Evolutionary conservation across 2,329 filamentous ascomycete genomes (phyloP).

Genomic region (Colletotrichum spaethianum): DNA sequence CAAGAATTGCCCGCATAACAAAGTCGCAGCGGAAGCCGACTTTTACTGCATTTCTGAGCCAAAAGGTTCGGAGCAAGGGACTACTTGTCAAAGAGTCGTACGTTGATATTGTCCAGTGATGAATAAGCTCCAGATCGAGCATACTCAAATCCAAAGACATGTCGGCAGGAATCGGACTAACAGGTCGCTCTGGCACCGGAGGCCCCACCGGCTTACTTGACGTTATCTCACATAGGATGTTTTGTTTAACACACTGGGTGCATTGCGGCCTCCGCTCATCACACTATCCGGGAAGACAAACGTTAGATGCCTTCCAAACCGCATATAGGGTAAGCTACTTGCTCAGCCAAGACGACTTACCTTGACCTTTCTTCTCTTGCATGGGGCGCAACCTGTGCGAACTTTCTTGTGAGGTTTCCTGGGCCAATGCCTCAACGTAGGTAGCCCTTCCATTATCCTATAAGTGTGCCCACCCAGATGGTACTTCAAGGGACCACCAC

Average conservation of each 20-base stretch:
- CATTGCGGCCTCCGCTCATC: slow-evolving; percentile 56
- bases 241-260: slow-evolving; percentile 56
- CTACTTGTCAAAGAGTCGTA: slow-evolving; percentile 61
- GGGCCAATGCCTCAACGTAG: slow-evolving; percentile 3
- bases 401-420: slow-evolving; percentile 47
- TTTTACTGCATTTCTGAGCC: slow-evolving; percentile 61
- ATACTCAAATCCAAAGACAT: slow-evolving; percentile 49
- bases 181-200: neutral
- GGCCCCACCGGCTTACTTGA: neutral
- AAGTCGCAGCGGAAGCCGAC: slow-evolving; percentile 61
- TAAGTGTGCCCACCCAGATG: neutral
- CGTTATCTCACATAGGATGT: slow-evolving; percentile 53
- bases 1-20: slow-evolving; percentile 63
- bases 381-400: slow-evolving; percentile 54
- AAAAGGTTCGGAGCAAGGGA: slow-evolving; percentile 58
- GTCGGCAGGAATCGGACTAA: neutral
- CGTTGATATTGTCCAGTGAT: slow-evolving; percentile 65
- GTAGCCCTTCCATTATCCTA: neutral
- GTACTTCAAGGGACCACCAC: neutral
- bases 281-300: slow-evolving; percentile 47
- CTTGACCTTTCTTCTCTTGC: slow-evolving; percentile 58
- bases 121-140: slow-evolving; percentile 65
- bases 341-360: slow-evolving; percentile 41
- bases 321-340: neutral
- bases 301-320: neutral